These are phyloP conservation scores for Solanum hybrid DNA, from an alignment of 305 asterid species.

Conservation along the genomic window DNA sequence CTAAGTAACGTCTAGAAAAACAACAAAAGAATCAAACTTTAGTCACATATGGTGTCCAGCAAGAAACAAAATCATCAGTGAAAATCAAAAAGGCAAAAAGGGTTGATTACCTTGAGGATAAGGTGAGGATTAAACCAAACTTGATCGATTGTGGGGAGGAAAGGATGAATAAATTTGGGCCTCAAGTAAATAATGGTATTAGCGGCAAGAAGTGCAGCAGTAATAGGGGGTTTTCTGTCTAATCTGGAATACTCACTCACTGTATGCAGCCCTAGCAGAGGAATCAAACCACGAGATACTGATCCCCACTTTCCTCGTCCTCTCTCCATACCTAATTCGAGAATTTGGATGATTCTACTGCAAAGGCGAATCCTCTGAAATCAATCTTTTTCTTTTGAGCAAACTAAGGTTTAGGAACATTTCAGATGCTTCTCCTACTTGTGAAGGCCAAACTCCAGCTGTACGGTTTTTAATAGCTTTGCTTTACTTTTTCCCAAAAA, in stretches of 20 bases:
- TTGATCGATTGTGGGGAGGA: conserved; percentile 58
- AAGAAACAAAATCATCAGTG: neutral
- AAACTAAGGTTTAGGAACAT: neutral
- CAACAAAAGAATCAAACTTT: neutral
- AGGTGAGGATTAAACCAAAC: conserved; percentile 86
- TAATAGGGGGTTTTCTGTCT: conserved; percentile 72
- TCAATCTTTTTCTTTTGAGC: neutral
- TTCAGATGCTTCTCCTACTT: neutral
- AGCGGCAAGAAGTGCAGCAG: conserved; percentile 72
- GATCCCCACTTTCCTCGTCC: conserved; percentile 20
- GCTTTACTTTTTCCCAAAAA: neutral
- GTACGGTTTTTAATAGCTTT: neutral
- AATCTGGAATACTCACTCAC: conserved; percentile 51
- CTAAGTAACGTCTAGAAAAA: neutral
- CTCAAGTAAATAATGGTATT: conserved; percentile 67
- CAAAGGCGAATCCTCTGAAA: neutral
- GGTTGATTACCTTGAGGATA: conserved; percentile 48
- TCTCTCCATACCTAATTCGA: conserved; percentile 7
- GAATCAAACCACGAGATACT: conserved; percentile 48
- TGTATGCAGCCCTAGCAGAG: conserved; percentile 59
- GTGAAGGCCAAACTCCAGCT: neutral
- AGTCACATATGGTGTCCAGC: neutral
- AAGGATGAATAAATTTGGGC: conserved; percentile 34
- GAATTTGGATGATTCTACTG: neutral
- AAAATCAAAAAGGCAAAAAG: neutral